Conservation (phyloP, 164 flowering plant genomes). For the Brasenia schreberi region DNA sequence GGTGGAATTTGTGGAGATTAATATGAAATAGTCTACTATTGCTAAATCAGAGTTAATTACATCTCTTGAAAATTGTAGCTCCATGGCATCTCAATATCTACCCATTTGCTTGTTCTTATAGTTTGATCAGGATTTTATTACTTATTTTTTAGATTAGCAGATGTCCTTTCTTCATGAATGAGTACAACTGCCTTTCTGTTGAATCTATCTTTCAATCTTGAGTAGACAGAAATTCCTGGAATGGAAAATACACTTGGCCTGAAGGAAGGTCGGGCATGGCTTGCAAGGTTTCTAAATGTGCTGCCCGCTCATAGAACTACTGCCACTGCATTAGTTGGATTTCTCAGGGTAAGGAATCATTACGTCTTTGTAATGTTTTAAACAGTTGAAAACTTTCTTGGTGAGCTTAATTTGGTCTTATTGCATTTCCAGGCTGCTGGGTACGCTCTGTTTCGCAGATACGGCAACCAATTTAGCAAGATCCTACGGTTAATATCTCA, state of each 20-base stretch:
- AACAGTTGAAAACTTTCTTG: too few relatives aligned
- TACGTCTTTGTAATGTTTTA: background rate
- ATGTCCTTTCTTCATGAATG: too few relatives aligned
- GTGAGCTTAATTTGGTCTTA: background rate
- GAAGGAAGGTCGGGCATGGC: slow-evolving; percentile 90
- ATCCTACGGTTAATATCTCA: slow-evolving; percentile 33
- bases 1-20: background rate
- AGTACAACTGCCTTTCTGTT: too few relatives aligned
- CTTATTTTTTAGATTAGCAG: too few relatives aligned
- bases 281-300: slow-evolving; percentile 68
- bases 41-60: too few relatives aligned
- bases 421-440: slow-evolving; percentile 67
- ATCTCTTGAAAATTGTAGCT: too few relatives aligned
- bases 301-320: slow-evolving; percentile 59
- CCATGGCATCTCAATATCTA: too few relatives aligned
- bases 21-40: background rate
- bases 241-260: slow-evolving; percentile 59
- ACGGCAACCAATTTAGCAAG: slow-evolving; percentile 64
- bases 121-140: too few relatives aligned
- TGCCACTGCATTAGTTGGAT: slow-evolving; percentile 57
- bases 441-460: slow-evolving; percentile 41
- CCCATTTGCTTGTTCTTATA: too few relatives aligned
- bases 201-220: slow-evolving; percentile 2
- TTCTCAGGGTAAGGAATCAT: slow-evolving; percentile 46
- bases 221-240: slow-evolving; percentile 62